Percentiles rank a stretch among this genome's conserved stretches.
phyloP scores from a whole-genome alignment of 1,284 basidiomycete genomes.

The Gomphus sp. region DNA sequence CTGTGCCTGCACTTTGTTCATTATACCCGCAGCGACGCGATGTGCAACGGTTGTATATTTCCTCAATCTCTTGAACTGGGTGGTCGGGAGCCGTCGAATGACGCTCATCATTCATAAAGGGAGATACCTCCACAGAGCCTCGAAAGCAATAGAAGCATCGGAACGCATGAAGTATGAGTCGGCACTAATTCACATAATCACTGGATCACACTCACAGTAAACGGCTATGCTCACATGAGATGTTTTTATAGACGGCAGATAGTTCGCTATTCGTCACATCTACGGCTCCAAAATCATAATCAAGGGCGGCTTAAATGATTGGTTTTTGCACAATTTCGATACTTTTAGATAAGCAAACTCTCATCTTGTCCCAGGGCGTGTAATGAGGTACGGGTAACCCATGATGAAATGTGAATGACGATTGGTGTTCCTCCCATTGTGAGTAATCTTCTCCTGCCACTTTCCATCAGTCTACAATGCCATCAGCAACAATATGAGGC shows the following conservation, averaged over 20 bases:
- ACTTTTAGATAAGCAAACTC: neutral
- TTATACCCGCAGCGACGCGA: constrained; percentile 30
- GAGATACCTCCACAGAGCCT: neutral
- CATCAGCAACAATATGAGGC: no score
- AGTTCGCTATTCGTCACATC: constrained; percentile 20
- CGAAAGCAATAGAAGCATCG: neutral
- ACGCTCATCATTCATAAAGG: neutral
- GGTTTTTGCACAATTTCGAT: neutral
- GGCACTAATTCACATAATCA: neutral
- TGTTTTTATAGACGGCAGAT: constrained; percentile 20
- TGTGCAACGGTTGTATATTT: constrained; percentile 21
- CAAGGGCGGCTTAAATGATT: constrained; percentile 21
- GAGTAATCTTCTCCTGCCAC: no score
- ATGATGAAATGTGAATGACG: constrained; percentile 21
- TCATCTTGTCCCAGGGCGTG: constrained; percentile 21
- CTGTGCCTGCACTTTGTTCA: constrained; percentile 29
- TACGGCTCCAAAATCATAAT: constrained; percentile 24
- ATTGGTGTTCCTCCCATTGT: no score
- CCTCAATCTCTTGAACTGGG: constrained; percentile 19
- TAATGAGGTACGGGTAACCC: constrained; percentile 23
- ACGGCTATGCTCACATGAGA: constrained; percentile 19
- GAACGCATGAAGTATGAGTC: neutral
- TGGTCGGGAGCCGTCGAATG: constrained; percentile 20
- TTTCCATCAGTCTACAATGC: no score
- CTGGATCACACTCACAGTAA: neutral